Evolutionary conservation across 192 early-diverging fungal species (phyloP), one percentile per base, ranked within the genome.

Genomic region (Coemansia sp.): DNA sequence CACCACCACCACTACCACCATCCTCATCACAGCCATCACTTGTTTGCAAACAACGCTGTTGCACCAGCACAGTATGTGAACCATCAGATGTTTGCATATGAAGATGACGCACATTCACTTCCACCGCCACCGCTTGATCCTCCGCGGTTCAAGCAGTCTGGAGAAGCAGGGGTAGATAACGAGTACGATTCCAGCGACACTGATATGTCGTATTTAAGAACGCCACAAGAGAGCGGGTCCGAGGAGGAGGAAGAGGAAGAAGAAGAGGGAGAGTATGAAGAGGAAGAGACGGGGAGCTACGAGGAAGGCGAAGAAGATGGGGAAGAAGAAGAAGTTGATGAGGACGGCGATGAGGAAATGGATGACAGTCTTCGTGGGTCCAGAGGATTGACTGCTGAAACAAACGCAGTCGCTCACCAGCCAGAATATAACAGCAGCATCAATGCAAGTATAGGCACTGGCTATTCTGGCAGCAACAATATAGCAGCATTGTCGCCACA

Each of bases 101-200:
- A 59, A 6, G 11, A 18, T 15, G 57, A 59, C 38, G 57, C 16
- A 9, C 13, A 59, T 6, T 6, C 57, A 1, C 13, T 41, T 39
- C 70, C 50, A 32, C 32, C 32, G 18, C 75, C 65, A 23, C 65
- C 61, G 37, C 54, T 71, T 32, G 43, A 48, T 37, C 37, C 71
- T 0, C 67, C 61, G 4, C 37, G 32, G 18, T 15, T 45, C 15
- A 18, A 5, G 56, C 54, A 71, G 19, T 32, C 63, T 3, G 71
- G 64, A 10, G 32, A 32, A 32, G 23, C 54, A 53, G 56, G 50
- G 5, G 13, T 49, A 19, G 71, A 45, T 1, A 62, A 63, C 5
- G 77, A 65, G 16, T 73, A 65, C 52, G 75, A 73, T 15, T 65
- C 74, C 37, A 74, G 68, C 16, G 80, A 83, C 44, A 64, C 80